phyloP scores from a whole-genome alignment of 306 rosid species.

The Castanospermum australe region DNA sequence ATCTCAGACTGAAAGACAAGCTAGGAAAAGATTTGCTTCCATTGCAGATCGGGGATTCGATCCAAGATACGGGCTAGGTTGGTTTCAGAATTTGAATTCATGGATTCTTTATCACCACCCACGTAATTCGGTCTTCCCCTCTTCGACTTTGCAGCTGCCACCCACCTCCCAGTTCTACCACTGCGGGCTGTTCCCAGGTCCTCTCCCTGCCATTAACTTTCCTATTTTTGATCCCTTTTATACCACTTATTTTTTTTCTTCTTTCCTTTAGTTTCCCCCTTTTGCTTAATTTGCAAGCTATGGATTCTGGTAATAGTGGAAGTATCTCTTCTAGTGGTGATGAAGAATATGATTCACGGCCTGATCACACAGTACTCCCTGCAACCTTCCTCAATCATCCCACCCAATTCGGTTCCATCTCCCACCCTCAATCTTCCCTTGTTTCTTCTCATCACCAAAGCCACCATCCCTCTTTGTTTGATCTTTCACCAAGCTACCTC shows the following conservation, averaged over 20 bases:
- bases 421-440: slow-evolving; percentile 39
- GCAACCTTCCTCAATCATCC: slow-evolving; percentile 38
- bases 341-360: slow-evolving; percentile 77
- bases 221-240: neutral
- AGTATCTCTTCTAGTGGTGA: slow-evolving; percentile 91
- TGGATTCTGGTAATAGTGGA: slow-evolving; percentile 90
- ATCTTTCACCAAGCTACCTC: slow-evolving; percentile 49
- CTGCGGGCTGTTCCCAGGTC: slow-evolving; percentile 2
- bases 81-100: slow-evolving; percentile 8
- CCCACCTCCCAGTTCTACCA: slow-evolving; percentile 42
- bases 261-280: neutral
- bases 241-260: neutral
- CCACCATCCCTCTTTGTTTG: slow-evolving; percentile 38
- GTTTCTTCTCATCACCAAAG: slow-evolving; percentile 42
- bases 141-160: neutral
- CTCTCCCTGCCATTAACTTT: neutral
- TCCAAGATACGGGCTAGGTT: slow-evolving; percentile 37
- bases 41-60: slow-evolving; percentile 46
- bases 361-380: slow-evolving; percentile 29
- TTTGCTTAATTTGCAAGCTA: slow-evolving; percentile 47
- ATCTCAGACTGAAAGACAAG: slow-evolving; percentile 55
- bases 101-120: slow-evolving; percentile 1
- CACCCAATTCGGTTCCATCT: slow-evolving; percentile 30
- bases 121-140: neutral
- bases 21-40: slow-evolving; percentile 56